These are phyloP conservation scores for Candida quercuum DNA, from an alignment of 805 yeast genomes.

Conservation along the genomic window DNA sequence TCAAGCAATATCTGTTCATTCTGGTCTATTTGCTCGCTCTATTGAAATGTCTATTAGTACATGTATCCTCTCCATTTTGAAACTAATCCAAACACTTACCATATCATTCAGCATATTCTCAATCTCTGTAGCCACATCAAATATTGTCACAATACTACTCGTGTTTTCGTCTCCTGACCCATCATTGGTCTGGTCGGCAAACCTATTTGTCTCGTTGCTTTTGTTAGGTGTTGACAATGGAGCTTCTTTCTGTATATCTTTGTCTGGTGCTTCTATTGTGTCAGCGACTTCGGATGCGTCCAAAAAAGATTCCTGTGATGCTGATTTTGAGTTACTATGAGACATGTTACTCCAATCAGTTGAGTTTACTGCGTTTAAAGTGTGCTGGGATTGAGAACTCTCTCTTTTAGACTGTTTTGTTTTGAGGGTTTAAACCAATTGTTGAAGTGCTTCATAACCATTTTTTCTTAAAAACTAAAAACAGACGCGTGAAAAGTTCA, in stretches of 20 bases:
- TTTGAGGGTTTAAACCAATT: not conserved
- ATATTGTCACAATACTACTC: slow-evolving; percentile 19
- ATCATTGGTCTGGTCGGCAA: no score
- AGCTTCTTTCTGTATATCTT: slow-evolving; percentile 1
- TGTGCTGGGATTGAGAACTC: no score
- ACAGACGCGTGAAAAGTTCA: not conserved
- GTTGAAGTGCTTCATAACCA: no score
- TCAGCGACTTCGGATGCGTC: not conserved
- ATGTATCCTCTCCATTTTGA: not conserved
- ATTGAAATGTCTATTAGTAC: not conserved
- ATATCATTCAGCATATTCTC: slow-evolving; percentile 20
- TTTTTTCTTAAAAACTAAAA: no score
- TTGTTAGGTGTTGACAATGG: slow-evolving; percentile 7
- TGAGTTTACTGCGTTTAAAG: no score
- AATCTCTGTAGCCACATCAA: slow-evolving; percentile 27
- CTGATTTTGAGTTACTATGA: not conserved
- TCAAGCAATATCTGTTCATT: slow-evolving; percentile 15
- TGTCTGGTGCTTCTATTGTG: not conserved
- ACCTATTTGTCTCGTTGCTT: not conserved
- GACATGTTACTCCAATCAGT: no score
- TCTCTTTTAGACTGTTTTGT: no score
- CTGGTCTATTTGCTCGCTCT: slow-evolving; percentile 17
- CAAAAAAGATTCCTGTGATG: not conserved
- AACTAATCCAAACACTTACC: slow-evolving; percentile 8
- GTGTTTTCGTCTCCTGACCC: not conserved